Evolutionary conservation across 305 asterid species (phyloP).

Genomic region (Caryopteris hybrid): DNA sequence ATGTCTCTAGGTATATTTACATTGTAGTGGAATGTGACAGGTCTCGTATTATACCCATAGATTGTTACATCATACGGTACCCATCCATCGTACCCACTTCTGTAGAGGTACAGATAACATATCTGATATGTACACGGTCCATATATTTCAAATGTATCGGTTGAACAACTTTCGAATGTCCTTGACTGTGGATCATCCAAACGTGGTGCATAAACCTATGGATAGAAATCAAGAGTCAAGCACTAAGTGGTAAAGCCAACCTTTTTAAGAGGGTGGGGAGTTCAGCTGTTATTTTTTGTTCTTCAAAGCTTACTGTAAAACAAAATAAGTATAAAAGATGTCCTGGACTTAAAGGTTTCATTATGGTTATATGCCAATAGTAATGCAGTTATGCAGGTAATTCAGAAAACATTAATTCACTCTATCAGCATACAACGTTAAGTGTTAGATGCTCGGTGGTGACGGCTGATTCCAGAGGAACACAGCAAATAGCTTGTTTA

Average conservation of each 20-base stretch:
- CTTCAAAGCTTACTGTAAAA: background rate
- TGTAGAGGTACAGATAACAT: conserved; percentile 79
- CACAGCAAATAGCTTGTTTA: background rate
- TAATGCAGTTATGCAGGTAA: background rate
- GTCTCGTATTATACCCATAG: conserved; percentile 41
- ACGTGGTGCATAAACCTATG: conserved; percentile 80
- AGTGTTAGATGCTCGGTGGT: background rate
- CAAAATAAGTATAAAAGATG: background rate
- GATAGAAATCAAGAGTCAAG: background rate
- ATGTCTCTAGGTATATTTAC: conserved; percentile 48
- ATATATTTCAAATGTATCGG: conserved; percentile 56
- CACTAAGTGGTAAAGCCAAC: background rate
- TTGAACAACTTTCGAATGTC: conserved; percentile 77
- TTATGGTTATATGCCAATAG: background rate
- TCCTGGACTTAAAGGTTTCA: no score
- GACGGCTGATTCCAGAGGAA: background rate
- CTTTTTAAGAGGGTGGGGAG: no score
- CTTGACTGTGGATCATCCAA: conserved; percentile 62
- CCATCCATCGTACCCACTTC: conserved; percentile 94
- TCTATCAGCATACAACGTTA: background rate
- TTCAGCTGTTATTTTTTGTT: background rate
- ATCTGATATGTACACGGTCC: conserved; percentile 94
- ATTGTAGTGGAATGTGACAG: conserved; percentile 62
- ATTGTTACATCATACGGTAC: conserved; percentile 69
- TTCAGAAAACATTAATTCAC: background rate